phyloP scores from a whole-genome alignment of 2,329 filamentous ascomycete genomes.

The Fusarium oxysporum region DNA sequence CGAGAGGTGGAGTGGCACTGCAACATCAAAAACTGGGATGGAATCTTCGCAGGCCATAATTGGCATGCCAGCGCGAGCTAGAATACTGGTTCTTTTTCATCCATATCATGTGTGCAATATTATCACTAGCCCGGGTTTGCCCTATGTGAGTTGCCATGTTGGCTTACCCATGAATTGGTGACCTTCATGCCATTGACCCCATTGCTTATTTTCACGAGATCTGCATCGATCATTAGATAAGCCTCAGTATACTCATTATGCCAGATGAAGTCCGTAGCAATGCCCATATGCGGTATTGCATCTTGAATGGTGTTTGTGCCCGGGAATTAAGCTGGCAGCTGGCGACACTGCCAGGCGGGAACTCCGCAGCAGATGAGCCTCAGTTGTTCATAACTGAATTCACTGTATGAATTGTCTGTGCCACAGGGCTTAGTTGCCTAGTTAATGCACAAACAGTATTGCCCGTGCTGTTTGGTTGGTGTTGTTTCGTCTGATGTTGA shows the following conservation, averaged over 20 bases:
- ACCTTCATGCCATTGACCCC: background rate
- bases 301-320: background rate
- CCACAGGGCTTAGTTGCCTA: background rate
- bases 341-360: constrained; percentile 4
- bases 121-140: too few species aligned
- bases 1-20: background rate
- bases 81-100: accelerated
- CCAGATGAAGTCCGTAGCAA: too few species aligned
- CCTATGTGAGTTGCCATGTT: background rate
- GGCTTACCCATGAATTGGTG: background rate
- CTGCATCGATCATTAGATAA: accelerated
- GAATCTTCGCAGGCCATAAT: background rate
- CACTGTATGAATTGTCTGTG: background rate
- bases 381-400: too few species aligned
- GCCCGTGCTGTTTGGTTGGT: constrained; percentile 12
- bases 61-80: background rate
- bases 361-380: background rate
- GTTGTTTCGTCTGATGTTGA: constrained; percentile 6
- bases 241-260: accelerated
- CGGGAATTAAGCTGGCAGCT: constrained; percentile 4
- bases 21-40: background rate
- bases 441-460: background rate
- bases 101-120: background rate
- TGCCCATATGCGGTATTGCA: background rate
- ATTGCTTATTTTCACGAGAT: background rate